Evolutionary conservation across 371 early-diverging fungal species (phyloP).

Genomic region (Homolaphlyctis polyrhiza): DNA sequence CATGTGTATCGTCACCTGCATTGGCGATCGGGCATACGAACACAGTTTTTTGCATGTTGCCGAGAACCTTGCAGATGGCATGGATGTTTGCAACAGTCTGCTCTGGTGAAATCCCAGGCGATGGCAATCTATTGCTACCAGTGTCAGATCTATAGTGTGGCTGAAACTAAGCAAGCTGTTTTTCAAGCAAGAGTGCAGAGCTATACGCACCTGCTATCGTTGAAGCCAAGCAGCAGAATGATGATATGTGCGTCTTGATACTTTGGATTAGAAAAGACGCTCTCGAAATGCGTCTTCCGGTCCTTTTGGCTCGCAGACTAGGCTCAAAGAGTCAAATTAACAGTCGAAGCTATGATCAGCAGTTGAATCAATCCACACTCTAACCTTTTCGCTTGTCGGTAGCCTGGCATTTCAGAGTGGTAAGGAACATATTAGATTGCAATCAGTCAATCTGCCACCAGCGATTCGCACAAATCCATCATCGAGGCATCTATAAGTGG

Average conservation of each 20-base stretch:
- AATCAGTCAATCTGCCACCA: neutral
- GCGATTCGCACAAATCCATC: neutral
- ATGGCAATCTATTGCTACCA: neutral
- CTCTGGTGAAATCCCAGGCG: conserved; percentile 25
- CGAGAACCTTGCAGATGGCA: conserved; percentile 20
- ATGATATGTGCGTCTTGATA: conserved; percentile 23
- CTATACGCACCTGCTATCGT: conserved; percentile 20
- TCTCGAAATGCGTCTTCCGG: conserved; percentile 17
- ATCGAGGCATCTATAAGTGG: neutral
- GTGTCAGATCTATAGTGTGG: neutral
- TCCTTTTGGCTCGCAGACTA: neutral
- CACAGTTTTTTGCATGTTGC: conserved; percentile 28
- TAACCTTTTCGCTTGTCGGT: conserved; percentile 8
- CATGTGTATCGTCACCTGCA: conserved; percentile 15
- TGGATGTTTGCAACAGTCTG: conserved; percentile 32
- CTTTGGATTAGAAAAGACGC: conserved; percentile 12
- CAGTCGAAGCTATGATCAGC: neutral
- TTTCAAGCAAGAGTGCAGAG: neutral
- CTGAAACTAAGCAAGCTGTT: neutral
- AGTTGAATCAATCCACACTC: neutral
- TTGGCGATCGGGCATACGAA: conserved; percentile 28
- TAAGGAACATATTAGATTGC: neutral
- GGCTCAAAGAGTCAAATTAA: neutral
- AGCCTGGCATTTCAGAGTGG: conserved; percentile 7
- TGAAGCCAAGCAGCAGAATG: conserved; percentile 32